These are phyloP conservation scores for Sphaerulina populicola DNA, from an alignment of 2,329 filamentous ascomycete species.

Conservation along the genomic window DNA sequence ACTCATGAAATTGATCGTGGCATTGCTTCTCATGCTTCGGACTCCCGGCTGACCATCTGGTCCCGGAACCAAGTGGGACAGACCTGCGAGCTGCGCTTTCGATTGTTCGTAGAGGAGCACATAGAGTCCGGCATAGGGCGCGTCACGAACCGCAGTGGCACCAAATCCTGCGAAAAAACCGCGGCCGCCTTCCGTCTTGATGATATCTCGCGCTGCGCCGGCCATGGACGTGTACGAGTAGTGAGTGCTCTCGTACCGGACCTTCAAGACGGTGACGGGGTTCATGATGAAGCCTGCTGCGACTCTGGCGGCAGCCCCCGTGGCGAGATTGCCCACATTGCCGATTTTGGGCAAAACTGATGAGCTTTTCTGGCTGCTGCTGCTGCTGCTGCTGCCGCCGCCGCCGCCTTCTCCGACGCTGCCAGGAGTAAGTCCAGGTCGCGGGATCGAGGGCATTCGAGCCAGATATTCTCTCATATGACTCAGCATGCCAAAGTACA, in stretches of 20 bases:
- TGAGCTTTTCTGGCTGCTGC: constrained; percentile 41
- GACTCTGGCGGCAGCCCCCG: constrained; percentile 74
- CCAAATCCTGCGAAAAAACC: constrained; percentile 94
- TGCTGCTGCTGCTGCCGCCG: no score
- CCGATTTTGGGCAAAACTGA: constrained; percentile 74
- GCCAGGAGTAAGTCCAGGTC: constrained; percentile 6
- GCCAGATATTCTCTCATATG: constrained; percentile 39
- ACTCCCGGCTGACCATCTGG: constrained; percentile 10
- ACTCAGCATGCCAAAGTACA: constrained; percentile 90
- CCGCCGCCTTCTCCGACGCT: constrained; percentile 5
- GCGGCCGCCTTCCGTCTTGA: constrained; percentile 60
- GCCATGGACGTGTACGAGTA: constrained; percentile 74
- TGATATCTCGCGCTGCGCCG: constrained; percentile 66
- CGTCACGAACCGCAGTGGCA: constrained; percentile 84
- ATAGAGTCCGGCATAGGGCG: constrained; percentile 93
- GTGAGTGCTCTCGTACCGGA: constrained; percentile 82
- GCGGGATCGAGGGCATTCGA: constrained; percentile 21
- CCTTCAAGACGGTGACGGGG: constrained; percentile 93
- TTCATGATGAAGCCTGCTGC: constrained; percentile 86
- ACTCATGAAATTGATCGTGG: constrained; percentile 75
- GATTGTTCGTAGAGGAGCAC: constrained; percentile 86
- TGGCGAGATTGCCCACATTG: constrained; percentile 74
- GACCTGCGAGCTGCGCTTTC: constrained; percentile 53
- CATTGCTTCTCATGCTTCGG: constrained; percentile 38
- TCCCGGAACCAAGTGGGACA: constrained; percentile 6